Evolutionary conservation across 208 protist genomes (phyloP).

Genomic region (Tritrichomonas musculus): DNA sequence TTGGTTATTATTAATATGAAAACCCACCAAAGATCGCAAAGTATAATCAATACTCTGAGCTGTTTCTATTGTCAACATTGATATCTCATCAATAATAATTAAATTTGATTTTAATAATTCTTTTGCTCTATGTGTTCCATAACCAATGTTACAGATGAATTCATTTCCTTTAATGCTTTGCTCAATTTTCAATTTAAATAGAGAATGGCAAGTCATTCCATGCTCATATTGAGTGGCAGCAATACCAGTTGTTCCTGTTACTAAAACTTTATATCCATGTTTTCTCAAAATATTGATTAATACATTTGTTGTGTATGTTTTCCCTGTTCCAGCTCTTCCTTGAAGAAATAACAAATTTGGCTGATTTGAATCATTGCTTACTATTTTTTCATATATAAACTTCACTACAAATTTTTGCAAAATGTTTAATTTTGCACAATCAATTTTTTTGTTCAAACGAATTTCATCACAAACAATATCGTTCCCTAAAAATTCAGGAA

Average conservation of each 20-base stretch:
- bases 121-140: not conserved
- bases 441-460: no score
- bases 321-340: no score
- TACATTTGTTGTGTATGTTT: no score
- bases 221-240: not conserved
- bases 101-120: not conserved
- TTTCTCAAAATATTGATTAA: not conserved
- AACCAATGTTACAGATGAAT: not conserved
- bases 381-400: no score
- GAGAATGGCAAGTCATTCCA: not conserved
- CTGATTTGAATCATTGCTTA: no score
- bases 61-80: not conserved
- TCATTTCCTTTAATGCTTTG: not conserved
- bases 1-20: not conserved
- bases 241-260: not conserved
- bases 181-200: not conserved
- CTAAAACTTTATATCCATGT: not conserved
- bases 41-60: not conserved
- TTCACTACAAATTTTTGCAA: no score
- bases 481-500: no score
- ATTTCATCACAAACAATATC: no score
- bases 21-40: not conserved
- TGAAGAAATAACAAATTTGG: no score
- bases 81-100: not conserved
- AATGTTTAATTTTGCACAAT: no score